These are phyloP conservation scores for Stropharia rugosoannulata DNA, from an alignment of 768 basidiomycete genomes.

Conservation along the genomic window DNA sequence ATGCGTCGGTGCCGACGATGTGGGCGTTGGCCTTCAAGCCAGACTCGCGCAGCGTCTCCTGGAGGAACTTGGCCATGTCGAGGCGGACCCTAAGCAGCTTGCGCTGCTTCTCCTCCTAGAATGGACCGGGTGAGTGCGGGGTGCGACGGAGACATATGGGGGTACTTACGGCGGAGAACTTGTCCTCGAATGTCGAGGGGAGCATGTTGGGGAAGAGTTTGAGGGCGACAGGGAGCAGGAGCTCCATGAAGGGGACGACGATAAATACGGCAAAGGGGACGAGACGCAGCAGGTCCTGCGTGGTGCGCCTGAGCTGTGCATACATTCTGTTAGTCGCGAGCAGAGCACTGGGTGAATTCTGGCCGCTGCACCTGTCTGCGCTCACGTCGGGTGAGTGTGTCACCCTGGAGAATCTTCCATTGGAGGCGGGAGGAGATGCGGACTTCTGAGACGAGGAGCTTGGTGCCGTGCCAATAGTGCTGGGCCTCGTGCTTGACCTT, in stretches of 20 bases:
- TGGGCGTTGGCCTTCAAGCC: slow-evolving; percentile 91
- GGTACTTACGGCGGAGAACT: slow-evolving; percentile 78
- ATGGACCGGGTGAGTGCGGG: neutral
- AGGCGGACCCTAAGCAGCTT: slow-evolving; percentile 92
- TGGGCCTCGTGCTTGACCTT: slow-evolving; percentile 93
- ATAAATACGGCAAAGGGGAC: slow-evolving; percentile 95
- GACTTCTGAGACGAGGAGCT: slow-evolving; percentile 92
- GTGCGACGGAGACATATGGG: neutral
- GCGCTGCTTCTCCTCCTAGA: slow-evolving; percentile 93
- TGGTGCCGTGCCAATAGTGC: slow-evolving; percentile 97
- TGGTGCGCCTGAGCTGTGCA: slow-evolving; percentile 83
- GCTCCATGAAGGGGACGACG: slow-evolving; percentile 97
- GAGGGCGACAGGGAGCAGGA: slow-evolving; percentile 92
- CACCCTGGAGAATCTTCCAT: slow-evolving; percentile 91
- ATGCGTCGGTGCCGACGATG: slow-evolving; percentile 91
- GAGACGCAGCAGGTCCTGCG: slow-evolving; percentile 87
- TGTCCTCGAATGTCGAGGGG: slow-evolving; percentile 97
- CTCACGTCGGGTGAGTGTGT: slow-evolving; percentile 88
- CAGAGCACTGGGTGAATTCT: neutral
- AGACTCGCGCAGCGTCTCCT: slow-evolving; percentile 94
- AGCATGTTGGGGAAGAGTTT: slow-evolving; percentile 99
- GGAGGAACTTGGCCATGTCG: slow-evolving; percentile 99
- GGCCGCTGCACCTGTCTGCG: slow-evolving; percentile 71
- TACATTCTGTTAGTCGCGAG: slow-evolving; percentile 1
- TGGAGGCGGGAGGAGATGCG: slow-evolving; percentile 86